Percentiles rank a stretch among this genome's conserved stretches.
phyloP scores from a whole-genome alignment of 441 rosid genomes.

The Euphorbia corollata region DNA sequence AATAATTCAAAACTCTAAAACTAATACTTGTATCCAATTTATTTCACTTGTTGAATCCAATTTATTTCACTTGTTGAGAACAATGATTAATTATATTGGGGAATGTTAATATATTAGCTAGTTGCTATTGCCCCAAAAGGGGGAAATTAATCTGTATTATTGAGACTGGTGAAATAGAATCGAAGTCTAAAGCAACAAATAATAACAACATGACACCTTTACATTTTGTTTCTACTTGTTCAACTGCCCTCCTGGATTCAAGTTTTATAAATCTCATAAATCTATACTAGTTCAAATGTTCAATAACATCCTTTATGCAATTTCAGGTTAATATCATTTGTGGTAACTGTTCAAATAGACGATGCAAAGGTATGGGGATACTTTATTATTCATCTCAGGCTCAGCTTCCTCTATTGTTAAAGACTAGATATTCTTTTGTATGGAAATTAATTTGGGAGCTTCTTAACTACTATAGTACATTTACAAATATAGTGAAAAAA shows the following conservation, averaged over 20 bases:
- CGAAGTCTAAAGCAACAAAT: background rate
- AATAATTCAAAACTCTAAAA: background rate
- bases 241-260: constrained; percentile 9
- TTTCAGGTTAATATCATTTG: constrained; percentile 78
- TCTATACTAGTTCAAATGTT: background rate
- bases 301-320: constrained; percentile 17
- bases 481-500: constrained; percentile 1
- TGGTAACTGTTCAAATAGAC: constrained; percentile 66
- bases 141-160: background rate
- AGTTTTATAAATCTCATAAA: background rate
- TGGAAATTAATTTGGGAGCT: background rate
- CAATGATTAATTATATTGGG: background rate
- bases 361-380: constrained; percentile 60
- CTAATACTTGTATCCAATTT: no score
- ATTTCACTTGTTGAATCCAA: no score
- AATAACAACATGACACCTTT: background rate
- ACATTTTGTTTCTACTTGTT: constrained; percentile 3
- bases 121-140: background rate
- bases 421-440: background rate
- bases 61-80: background rate
- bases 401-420: background rate
- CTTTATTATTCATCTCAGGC: constrained; percentile 9
- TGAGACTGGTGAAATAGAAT: background rate
- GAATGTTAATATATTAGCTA: background rate
- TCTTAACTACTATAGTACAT: background rate